Conservation (phyloP, 2,329 filamentous ascomycete species). For the Pseudogymnoascus verrucosus region DNA sequence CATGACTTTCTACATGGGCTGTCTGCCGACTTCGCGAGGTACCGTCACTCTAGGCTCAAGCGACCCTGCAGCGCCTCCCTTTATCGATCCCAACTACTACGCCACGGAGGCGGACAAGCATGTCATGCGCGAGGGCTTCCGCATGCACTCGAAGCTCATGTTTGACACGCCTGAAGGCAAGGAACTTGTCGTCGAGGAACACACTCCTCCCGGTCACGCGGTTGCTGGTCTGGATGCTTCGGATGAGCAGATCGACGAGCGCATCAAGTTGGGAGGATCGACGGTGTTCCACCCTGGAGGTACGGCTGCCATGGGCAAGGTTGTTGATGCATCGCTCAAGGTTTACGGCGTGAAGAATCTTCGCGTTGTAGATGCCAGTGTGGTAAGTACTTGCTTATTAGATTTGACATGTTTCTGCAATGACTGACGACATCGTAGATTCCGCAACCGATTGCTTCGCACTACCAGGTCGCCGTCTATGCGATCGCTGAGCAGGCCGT, state of each 20-base stretch:
- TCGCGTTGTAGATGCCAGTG: slow-evolving; percentile 30
- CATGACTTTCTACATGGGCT: background rate
- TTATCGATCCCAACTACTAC: slow-evolving; percentile 16
- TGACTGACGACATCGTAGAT: slow-evolving; percentile 12
- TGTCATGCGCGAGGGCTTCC: slow-evolving; percentile 11
- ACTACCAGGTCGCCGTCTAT: slow-evolving; percentile 29
- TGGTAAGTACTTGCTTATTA: slow-evolving; percentile 12
- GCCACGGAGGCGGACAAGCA: slow-evolving; percentile 13
- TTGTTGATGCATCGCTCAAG: slow-evolving; percentile 21
- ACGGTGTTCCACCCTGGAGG: slow-evolving; percentile 14
- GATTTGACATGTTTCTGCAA: background rate
- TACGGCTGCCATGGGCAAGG: slow-evolving; percentile 19
- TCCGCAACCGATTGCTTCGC: slow-evolving; percentile 26
- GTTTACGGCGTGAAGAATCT: slow-evolving; percentile 20
- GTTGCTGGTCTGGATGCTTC: background rate
- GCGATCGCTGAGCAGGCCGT: slow-evolving; percentile 31
- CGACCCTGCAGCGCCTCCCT: slow-evolving; percentile 5
- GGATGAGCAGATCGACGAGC: background rate
- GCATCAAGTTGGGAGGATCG: background rate
- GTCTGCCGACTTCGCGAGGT: slow-evolving; percentile 15
- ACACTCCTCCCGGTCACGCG: background rate
- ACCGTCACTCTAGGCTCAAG: slow-evolving; percentile 10
- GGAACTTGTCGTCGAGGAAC: slow-evolving; percentile 11
- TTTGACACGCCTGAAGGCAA: slow-evolving; percentile 11
- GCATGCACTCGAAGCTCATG: background rate